A percentile compares a stretch with the other conserved stretches of the same genome.
phyloP scores from a whole-genome alignment of 495 filamentous ascomycete genomes.

The Daldinia concentrica region DNA sequence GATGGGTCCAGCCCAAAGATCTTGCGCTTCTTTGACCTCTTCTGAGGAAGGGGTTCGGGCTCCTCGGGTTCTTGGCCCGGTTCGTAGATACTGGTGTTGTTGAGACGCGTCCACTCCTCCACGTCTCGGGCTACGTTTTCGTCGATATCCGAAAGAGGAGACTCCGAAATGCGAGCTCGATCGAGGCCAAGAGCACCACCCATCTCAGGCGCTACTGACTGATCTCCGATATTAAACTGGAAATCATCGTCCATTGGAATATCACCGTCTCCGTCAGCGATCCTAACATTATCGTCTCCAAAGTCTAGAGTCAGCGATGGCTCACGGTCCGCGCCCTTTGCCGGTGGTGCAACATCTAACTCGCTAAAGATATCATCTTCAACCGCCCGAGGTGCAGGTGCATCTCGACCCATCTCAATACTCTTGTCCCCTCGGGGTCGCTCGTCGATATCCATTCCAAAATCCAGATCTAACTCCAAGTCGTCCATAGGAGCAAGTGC shows the following conservation, averaged over 20 bases:
- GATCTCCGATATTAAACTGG: slow-evolving; percentile 60
- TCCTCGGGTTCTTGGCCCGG: slow-evolving; percentile 62
- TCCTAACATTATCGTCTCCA: slow-evolving; percentile 60
- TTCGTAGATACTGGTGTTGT: slow-evolving; percentile 62
- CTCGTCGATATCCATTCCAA: slow-evolving; percentile 65
- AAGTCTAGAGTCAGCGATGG: slow-evolving; percentile 59
- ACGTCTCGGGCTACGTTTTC: slow-evolving; percentile 61
- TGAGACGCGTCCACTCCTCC: slow-evolving; percentile 63
- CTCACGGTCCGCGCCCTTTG: slow-evolving; percentile 57
- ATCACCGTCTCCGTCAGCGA: slow-evolving; percentile 69
- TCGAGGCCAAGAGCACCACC: slow-evolving; percentile 54
- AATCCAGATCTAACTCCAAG: slow-evolving; percentile 64
- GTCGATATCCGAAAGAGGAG: slow-evolving; percentile 75
- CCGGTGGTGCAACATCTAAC: slow-evolving; percentile 58
- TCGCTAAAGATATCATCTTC: slow-evolving; percentile 81
- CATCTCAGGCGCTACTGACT: slow-evolving; percentile 57
- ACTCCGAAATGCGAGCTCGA: slow-evolving; percentile 69
- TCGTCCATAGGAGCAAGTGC: slow-evolving; percentile 64
- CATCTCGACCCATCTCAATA: slow-evolving; percentile 87
- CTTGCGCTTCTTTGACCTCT: slow-evolving; percentile 79
- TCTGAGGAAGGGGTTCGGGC: slow-evolving; percentile 68
- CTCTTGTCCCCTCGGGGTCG: slow-evolving; percentile 64
- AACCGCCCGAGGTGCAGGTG: slow-evolving; percentile 67
- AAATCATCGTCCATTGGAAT: slow-evolving; percentile 69
- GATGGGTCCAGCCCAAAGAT: slow-evolving; percentile 73